Percentiles rank a stretch among this genome's conserved stretches.
These are phyloP conservation scores for Fusarium nurragi DNA, from an alignment of 2,329 filamentous ascomycete species.

Conservation along the genomic window DNA sequence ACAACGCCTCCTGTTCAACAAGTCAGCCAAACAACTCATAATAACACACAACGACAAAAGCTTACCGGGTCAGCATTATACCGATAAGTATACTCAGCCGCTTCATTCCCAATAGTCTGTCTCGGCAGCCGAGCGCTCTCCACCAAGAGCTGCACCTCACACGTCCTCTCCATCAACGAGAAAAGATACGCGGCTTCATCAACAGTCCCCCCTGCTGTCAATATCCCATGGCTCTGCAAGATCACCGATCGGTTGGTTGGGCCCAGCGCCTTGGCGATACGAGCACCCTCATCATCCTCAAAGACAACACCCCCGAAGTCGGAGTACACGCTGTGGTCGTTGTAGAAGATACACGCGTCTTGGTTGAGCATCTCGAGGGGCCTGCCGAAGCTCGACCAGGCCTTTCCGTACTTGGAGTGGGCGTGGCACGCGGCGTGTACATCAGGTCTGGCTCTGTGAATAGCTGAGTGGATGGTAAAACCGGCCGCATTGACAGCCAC, in stretches of 20 bases:
- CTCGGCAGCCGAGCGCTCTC: constrained; percentile 45
- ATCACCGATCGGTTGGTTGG: constrained; percentile 62
- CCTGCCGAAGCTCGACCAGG: constrained; percentile 67
- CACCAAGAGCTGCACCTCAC: constrained; percentile 48
- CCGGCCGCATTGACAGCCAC: constrained; percentile 67
- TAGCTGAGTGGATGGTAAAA: constrained; percentile 69
- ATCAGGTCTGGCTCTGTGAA: constrained; percentile 68
- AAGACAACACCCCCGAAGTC: constrained; percentile 72
- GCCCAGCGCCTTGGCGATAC: constrained; percentile 67
- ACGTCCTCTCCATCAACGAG: constrained; percentile 47
- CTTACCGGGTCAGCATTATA: constrained; percentile 46
- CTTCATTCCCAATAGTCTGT: constrained; percentile 49
- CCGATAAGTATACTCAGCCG: constrained; percentile 52
- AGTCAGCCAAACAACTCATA: background rate
- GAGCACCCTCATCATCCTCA: constrained; percentile 66
- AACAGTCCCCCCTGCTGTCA: constrained; percentile 71
- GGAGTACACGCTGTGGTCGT: constrained; percentile 66
- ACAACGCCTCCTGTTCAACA: constrained; percentile 43
- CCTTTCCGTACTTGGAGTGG: constrained; percentile 67
- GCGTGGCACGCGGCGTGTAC: constrained; percentile 70
- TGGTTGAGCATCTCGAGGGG: constrained; percentile 70
- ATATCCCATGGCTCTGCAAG: constrained; percentile 70
- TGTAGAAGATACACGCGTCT: constrained; percentile 66
- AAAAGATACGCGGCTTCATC: constrained; percentile 75
- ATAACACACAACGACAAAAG: background rate